Evolutionary conservation across 345 rosid species (phyloP).

Genomic region (Camelina laxa): DNA sequence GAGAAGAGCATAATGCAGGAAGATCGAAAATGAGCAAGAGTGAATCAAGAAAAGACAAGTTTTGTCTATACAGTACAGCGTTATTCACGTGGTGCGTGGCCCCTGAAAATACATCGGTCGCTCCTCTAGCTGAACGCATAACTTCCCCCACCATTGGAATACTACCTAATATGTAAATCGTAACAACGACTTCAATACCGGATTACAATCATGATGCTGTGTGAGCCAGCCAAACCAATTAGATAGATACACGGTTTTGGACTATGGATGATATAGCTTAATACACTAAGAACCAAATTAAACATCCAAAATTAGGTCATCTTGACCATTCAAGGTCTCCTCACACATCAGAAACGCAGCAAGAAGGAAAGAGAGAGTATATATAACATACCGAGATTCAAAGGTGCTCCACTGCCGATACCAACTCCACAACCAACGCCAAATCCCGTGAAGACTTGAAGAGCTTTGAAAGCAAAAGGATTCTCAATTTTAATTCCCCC

Average conservation of each 20-base stretch:
- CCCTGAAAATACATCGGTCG: conserved; percentile 86
- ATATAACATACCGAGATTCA: conserved; percentile 69
- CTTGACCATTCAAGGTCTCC: neutral
- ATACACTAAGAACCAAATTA: neutral
- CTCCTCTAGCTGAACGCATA: conserved; percentile 94
- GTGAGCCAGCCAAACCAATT: conserved; percentile 10
- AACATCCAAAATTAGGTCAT: neutral
- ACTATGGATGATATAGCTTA: conserved; percentile 3
- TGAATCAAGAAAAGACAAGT: neutral
- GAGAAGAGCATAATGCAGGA: neutral
- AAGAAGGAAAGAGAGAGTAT: neutral
- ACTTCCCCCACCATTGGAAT: conserved; percentile 83
- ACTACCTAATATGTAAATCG: conserved; percentile 52
- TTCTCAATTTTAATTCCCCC: conserved; percentile 68
- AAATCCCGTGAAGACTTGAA: conserved; percentile 93
- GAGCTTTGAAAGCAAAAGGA: conserved; percentile 85
- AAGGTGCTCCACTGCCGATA: conserved; percentile 81
- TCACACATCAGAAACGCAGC: neutral
- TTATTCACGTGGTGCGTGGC: conserved; percentile 70
- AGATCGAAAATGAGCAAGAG: neutral
- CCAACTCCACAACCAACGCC: conserved; percentile 97
- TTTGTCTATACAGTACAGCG: conserved; percentile 54
- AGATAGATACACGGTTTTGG: neutral
- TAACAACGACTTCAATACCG: conserved; percentile 17
- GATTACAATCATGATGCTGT: neutral